Conservation (phyloP, 2,329 filamentous ascomycete species). For the Diaporthe sp. region DNA sequence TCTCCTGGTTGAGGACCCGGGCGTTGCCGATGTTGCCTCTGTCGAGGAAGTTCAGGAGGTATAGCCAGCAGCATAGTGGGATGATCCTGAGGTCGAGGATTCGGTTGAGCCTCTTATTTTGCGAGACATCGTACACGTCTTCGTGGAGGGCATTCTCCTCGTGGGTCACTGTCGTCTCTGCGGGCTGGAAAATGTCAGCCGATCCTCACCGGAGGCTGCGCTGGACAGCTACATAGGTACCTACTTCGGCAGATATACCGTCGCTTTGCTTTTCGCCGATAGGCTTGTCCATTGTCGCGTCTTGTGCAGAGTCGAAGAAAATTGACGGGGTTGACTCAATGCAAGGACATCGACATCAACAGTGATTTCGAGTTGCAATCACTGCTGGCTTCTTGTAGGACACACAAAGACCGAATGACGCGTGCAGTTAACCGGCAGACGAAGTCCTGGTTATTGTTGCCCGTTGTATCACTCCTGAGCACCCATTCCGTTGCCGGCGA, state of each 20-base stretch:
- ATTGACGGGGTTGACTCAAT: too few relatives aligned
- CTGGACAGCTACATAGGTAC: background rate
- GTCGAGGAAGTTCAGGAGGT: constrained; percentile 48
- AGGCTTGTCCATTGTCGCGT: background rate
- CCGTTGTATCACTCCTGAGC: background rate
- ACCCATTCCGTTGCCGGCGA: background rate
- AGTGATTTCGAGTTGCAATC: background rate
- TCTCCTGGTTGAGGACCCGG: constrained; percentile 49
- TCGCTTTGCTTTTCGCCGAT: background rate
- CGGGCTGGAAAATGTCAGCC: background rate
- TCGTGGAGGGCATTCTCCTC: background rate
- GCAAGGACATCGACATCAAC: too few relatives aligned
- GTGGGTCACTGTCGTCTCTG: background rate
- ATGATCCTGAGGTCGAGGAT: constrained; percentile 47
- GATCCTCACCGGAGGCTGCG: background rate
- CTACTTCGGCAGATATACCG: constrained; percentile 1
- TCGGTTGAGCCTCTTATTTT: constrained; percentile 41
- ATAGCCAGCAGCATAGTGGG: constrained; percentile 46
- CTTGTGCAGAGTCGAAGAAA: background rate
- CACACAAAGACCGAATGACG: background rate
- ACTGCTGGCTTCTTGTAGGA: background rate
- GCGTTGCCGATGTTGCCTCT: constrained; percentile 51
- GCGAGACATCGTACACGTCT: constrained; percentile 1
- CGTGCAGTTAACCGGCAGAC: background rate
- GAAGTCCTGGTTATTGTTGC: background rate